Percentiles rank a stretch among this genome's conserved stretches.
Conservation (phyloP, 257 asterid species). For the Fraxinus anomala region DNA sequence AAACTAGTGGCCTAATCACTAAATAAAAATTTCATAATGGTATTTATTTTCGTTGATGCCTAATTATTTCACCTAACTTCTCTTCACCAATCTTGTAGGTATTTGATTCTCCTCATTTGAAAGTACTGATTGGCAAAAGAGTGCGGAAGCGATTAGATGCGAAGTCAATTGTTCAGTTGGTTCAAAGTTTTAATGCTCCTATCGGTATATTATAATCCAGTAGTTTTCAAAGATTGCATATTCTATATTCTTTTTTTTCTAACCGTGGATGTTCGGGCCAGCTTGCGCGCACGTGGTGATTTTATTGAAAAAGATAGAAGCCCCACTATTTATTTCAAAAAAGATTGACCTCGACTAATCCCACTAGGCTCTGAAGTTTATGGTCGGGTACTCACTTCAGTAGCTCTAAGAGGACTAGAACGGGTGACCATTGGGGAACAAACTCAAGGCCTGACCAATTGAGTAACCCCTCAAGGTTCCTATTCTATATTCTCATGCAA, state of each 20-base stretch:
- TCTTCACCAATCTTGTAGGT: conserved; percentile 40
- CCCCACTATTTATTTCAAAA: too few relatives aligned
- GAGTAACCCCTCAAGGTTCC: too few relatives aligned
- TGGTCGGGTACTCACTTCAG: too few relatives aligned
- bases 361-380: too few relatives aligned
- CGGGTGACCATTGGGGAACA: too few relatives aligned
- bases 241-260: neutral
- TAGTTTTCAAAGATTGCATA: neutral
- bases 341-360: too few relatives aligned
- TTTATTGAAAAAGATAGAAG: too few relatives aligned
- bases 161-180: conserved; percentile 69
- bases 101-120: conserved; percentile 74
- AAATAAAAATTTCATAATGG: neutral
- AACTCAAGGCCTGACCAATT: too few relatives aligned
- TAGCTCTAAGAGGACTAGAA: too few relatives aligned
- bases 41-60: conserved; percentile 1
- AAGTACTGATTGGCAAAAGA: conserved; percentile 62
- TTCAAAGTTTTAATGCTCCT: conserved; percentile 74
- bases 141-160: conserved; percentile 69
- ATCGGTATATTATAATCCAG: conserved; percentile 41
- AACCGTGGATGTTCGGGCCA: too few relatives aligned
- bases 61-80: neutral
- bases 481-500: neutral
- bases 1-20: neutral
- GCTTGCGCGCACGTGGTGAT: too few relatives aligned